phyloP scores from a whole-genome alignment of 2,329 filamentous ascomycete genomes.

The Alternaria brassicae region DNA sequence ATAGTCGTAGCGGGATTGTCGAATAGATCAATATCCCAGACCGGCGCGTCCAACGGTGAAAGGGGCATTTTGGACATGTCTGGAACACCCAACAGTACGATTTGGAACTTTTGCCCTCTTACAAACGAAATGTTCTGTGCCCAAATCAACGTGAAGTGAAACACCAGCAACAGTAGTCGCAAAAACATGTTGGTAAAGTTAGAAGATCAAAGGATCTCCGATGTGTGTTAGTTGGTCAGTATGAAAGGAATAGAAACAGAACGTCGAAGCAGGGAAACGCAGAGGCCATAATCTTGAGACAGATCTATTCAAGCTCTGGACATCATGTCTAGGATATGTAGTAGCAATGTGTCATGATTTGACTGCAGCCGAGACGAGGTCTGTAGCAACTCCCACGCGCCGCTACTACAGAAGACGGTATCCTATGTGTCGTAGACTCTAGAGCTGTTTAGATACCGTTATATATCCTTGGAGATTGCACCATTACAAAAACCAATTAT shows the following conservation, averaged over 20 bases:
- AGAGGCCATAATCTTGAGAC: not conserved
- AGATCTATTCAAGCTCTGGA: not conserved
- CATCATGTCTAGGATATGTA: not conserved
- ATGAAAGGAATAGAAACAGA: not conserved
- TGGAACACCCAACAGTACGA: slow-evolving; percentile 34
- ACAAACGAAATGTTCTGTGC: slow-evolving; percentile 25
- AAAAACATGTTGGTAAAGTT: not conserved
- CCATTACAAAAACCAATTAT: not conserved
- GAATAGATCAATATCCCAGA: slow-evolving; percentile 45
- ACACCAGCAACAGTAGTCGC: slow-evolving; percentile 16
- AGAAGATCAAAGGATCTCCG: not conserved
- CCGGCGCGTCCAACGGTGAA: slow-evolving; percentile 34
- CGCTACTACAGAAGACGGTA: not conserved
- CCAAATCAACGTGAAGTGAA: not conserved
- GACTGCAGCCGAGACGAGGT: not conserved
- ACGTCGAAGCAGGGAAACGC: not conserved
- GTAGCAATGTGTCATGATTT: not conserved
- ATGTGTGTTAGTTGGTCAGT: not conserved
- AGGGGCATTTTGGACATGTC: slow-evolving; percentile 38
- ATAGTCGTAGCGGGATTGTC: slow-evolving; percentile 35
- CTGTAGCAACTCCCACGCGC: not conserved
- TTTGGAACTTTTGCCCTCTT: slow-evolving; percentile 39
- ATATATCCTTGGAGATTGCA: slow-evolving; percentile 36
- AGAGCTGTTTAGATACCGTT: slow-evolving; percentile 18
- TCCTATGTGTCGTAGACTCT: slow-evolving; percentile 14